Percentiles rank a stretch among this genome's conserved stretches.
These are phyloP conservation scores for Microthyrium microscopicum DNA, from an alignment of 2,329 filamentous ascomycete genomes.

Conservation along the genomic window DNA sequence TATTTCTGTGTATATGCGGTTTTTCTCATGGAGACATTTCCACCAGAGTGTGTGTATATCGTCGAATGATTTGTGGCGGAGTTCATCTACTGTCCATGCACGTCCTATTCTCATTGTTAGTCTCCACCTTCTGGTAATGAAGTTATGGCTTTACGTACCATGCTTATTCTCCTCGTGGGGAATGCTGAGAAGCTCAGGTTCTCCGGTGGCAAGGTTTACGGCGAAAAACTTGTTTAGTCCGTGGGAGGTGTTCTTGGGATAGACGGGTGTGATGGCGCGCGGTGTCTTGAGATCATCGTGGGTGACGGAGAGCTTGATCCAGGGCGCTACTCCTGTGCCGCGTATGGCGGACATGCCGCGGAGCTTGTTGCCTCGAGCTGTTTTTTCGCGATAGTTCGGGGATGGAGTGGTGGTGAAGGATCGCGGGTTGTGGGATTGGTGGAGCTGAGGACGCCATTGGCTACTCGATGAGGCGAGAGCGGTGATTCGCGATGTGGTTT, in stretches of 20 bases:
- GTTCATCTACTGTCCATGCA: conserved; percentile 69
- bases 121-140: not conserved
- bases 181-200: no score
- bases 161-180: conserved; percentile 56
- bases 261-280: no score
- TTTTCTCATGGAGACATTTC: conserved; percentile 81
- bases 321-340: conserved; percentile 48
- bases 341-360: conserved; percentile 72
- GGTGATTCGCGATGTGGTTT: not conserved
- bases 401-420: conserved; percentile 2
- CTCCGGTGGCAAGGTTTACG: no score
- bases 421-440: conserved; percentile 1
- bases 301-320: conserved; percentile 57
- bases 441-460: not conserved
- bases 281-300: conserved; percentile 54
- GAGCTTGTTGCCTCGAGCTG: conserved; percentile 55
- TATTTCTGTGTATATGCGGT: conserved; percentile 66
- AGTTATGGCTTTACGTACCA: conserved; percentile 41
- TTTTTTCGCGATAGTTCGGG: no score
- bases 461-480: no score
- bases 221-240: no score
- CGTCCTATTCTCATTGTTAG: conserved; percentile 35
- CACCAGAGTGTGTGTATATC: conserved; percentile 89
- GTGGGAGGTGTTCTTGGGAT: no score
- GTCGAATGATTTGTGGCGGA: conserved; percentile 82